Conservation (phyloP, 495 filamentous ascomycete genomes). For the Arthonia radiata region DNA sequence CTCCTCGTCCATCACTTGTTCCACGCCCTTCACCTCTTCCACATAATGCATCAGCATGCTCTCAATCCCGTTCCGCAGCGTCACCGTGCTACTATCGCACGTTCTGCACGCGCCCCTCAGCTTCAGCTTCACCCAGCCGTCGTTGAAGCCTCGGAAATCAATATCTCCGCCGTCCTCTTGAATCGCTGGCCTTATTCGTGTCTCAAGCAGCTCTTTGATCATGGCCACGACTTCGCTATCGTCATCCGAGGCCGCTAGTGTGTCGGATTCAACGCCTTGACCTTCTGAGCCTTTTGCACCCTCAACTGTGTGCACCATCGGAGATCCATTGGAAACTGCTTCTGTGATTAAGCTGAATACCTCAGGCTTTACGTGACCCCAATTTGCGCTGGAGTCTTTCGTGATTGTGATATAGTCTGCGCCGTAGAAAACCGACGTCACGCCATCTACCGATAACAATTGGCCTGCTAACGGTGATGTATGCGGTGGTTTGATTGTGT, state of each 20-base stretch:
- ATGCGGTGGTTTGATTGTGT: slow-evolving; percentile 67
- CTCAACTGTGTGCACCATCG: slow-evolving; percentile 51
- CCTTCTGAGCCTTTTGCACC: slow-evolving; percentile 24
- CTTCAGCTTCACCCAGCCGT: slow-evolving; percentile 69
- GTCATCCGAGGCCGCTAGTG: slow-evolving; percentile 52
- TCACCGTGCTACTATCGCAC: slow-evolving; percentile 88
- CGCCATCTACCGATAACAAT: slow-evolving; percentile 73
- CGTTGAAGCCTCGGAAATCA: slow-evolving; percentile 69
- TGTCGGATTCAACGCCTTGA: slow-evolving; percentile 31
- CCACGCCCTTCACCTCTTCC: slow-evolving; percentile 81
- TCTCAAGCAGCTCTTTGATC: slow-evolving; percentile 98
- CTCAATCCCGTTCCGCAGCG: slow-evolving; percentile 89
- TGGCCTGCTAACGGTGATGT: slow-evolving; percentile 82
- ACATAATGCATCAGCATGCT: slow-evolving; percentile 91
- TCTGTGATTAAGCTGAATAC: slow-evolving; percentile 89
- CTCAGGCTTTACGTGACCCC: slow-evolving; percentile 88
- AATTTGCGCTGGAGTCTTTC: slow-evolving; percentile 63
- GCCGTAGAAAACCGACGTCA: slow-evolving; percentile 86
- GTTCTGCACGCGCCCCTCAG: slow-evolving; percentile 80
- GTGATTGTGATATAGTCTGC: slow-evolving; percentile 90
- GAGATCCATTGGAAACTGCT: slow-evolving; percentile 54
- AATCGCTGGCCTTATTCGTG: slow-evolving; percentile 77
- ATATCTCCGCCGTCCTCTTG: slow-evolving; percentile 97
- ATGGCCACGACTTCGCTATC: slow-evolving; percentile 86
- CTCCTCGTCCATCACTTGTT: slow-evolving; percentile 75